A percentile compares a stretch with the other conserved stretches of the same genome.
Evolutionary conservation across 176 grass and related monocot genomes (phyloP).

Genomic region (barley (Hordeum vulgare)): MorexV3_pseudomolecules_assembly NC_058522.1:381893477-381893976

Average conservation of each 20-base stretch:
- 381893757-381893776: neutral
- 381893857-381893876: constrained; percentile 11
- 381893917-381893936: constrained; percentile 80
- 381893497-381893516: neutral
- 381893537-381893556: neutral
- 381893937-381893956: constrained; percentile 89
- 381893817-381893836: neutral
- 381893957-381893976: constrained; percentile 76
- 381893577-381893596: neutral
- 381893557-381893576: neutral
- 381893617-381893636: neutral
- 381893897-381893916: constrained; percentile 96
- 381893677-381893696: neutral
- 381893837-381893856: neutral
- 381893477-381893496: neutral
- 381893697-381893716: neutral
- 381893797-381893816: neutral
- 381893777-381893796: neutral
- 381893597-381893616: neutral
- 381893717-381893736: neutral
- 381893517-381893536: neutral
- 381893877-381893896: neutral
- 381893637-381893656: neutral
- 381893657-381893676: neutral
- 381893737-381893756: neutral